These are phyloP conservation scores for Jaltomata sinuosa DNA, from an alignment of 257 asterid genomes.

Conservation along the genomic window DNA sequence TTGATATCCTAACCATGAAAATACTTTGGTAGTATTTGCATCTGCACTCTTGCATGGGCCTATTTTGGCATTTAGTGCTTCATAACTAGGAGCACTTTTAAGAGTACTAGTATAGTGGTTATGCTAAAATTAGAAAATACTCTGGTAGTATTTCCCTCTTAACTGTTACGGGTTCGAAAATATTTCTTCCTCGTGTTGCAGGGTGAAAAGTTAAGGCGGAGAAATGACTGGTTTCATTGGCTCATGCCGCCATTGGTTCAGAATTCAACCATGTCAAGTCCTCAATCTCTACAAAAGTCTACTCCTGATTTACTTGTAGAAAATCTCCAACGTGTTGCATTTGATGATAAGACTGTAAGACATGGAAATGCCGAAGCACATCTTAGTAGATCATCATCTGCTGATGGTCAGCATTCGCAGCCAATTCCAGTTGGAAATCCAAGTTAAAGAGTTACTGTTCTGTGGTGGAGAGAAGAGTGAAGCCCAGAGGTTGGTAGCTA, in stretches of 20 bases:
- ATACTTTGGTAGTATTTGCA: not conserved
- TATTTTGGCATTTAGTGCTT: not conserved
- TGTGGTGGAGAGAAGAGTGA: too few relatives aligned
- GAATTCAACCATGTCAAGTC: slow-evolving; percentile 16
- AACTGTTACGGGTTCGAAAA: not conserved
- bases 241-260: slow-evolving; percentile 29
- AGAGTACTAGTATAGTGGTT: not conserved
- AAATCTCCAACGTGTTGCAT: slow-evolving; percentile 24
- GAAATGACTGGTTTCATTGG: slow-evolving; percentile 58
- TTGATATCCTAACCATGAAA: not conserved
- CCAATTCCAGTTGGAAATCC: not conserved
- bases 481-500: not conserved
- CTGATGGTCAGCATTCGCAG: not conserved
- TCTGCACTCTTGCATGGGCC: not conserved
- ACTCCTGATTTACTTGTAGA: slow-evolving; percentile 26
- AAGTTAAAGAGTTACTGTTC: not conserved
- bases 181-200: slow-evolving; percentile 5
- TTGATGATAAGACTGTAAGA: slow-evolving; percentile 24
- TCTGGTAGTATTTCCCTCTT: not conserved
- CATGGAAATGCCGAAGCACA: not conserved
- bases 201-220: slow-evolving; percentile 65
- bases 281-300: slow-evolving; percentile 19
- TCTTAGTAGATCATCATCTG: slow-evolving; percentile 24
- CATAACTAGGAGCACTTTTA: not conserved
- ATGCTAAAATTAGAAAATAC: not conserved